Base-by-base conservation (phyloP, 2,329 filamentous ascomycete genomes). In the Mycosphaerelloides madeirae region DNA sequence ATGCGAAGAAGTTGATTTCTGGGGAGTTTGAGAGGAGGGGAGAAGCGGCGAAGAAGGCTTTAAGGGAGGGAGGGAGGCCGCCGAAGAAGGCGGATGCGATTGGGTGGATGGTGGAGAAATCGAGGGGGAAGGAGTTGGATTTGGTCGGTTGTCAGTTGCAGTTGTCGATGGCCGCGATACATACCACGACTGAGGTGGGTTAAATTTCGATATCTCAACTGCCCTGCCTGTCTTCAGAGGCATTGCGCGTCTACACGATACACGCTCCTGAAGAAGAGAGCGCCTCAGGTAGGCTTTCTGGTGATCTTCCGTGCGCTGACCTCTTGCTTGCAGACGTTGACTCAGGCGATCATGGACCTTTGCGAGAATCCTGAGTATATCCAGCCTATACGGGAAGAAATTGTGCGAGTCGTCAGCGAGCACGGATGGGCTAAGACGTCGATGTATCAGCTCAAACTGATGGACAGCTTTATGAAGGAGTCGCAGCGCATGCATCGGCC, bases 351-450 rank as follows among this genome's bases (percentile, higher is more conserved):
- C 4, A 32, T 53, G 2, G 44, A 59, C 19, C 29, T 64, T 1
- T 50, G 38, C 31, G 29, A 44, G 8, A 28, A 58, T 14, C 56
- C 60, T 2, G 57, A 63, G 29, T 35, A 56, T 6, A 46, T 64
- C 5, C 44, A 55, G 28, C 53, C 53, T 3, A n/a, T 50, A 3
- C 35, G 48, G 12, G 33, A 47, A 15, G 63, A 64, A 39, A 50
- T 58, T 11, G 33, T 53, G 19, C 18, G 29, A 4, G 54, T 55
- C 31, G 31, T 61, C 2, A 36, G 38, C 7, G 43, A 44, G 29
- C 44, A 53, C n/a, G 57, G 57, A 11, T 61, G 55, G 54, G 54
- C 48, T 7, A 61, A 58, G 47, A 53, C 44, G 3, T 41, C 51
- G 12, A 35, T 63, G 22, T 54, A 53, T 36, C 53, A 60, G 37